These are phyloP conservation scores for Alternaria brassicicola DNA, from an alignment of 2,329 filamentous ascomycete genomes.

Conservation along the genomic window DNA sequence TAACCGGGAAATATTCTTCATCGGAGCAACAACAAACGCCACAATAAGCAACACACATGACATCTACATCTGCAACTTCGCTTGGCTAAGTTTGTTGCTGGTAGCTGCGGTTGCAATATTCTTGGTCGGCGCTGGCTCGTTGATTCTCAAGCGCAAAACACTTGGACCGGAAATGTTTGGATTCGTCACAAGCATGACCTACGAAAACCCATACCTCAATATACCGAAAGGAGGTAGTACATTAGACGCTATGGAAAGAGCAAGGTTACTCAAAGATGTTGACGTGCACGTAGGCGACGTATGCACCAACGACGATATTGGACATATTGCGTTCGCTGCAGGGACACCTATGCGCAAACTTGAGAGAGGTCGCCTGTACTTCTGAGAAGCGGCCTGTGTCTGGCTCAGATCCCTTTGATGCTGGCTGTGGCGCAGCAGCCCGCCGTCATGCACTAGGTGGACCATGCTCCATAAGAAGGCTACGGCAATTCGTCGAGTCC, in stretches of 20 bases:
- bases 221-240: slow-evolving; percentile 38
- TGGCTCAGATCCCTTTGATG: too few species aligned
- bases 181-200: slow-evolving; percentile 47
- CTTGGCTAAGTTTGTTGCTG: slow-evolving; percentile 38
- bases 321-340: slow-evolving; percentile 47
- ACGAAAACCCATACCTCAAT: slow-evolving; percentile 42
- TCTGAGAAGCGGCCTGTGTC: too few species aligned
- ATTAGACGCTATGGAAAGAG: slow-evolving; percentile 43
- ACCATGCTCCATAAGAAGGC: too few species aligned
- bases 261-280: slow-evolving; percentile 42
- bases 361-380: slow-evolving; percentile 37
- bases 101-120: slow-evolving; percentile 26
- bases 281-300: slow-evolving; percentile 43
- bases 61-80: slow-evolving; percentile 37
- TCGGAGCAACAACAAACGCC: slow-evolving; percentile 36
- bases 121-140: slow-evolving; percentile 21
- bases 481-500: too few species aligned
- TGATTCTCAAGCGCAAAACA: slow-evolving; percentile 36
- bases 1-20: slow-evolving; percentile 22
- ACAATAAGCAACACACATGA: slow-evolving; percentile 13
- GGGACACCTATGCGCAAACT: slow-evolving; percentile 36
- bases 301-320: slow-evolving; percentile 32
- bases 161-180: slow-evolving; percentile 46
- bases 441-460: too few species aligned
- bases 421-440: slow-evolving; percentile 22